Conservation (phyloP, 768 basidiomycete species). For the Russula sp. region DNA sequence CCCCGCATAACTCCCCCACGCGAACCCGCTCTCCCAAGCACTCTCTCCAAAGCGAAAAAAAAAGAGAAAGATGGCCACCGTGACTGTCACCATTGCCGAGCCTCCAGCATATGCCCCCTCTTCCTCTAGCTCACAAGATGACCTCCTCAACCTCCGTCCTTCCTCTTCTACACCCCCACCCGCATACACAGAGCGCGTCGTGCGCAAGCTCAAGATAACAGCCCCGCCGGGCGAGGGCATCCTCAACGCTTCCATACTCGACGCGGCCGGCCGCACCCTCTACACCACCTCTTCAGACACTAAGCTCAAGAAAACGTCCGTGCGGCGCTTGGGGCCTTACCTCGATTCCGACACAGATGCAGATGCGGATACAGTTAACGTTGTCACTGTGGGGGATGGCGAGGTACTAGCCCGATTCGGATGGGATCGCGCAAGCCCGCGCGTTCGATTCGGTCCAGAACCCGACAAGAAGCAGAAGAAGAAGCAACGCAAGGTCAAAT, state of each 20-base stretch:
- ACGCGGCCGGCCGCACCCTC: conserved; percentile 9
- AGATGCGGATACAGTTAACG: neutral
- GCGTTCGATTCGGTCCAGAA: conserved; percentile 10
- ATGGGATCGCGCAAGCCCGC: conserved; percentile 25
- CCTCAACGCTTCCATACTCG: conserved; percentile 22
- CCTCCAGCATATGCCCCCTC: conserved; percentile 22
- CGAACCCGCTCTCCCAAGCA: neutral
- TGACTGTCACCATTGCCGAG: neutral
- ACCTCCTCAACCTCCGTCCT: conserved; percentile 5
- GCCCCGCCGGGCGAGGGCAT: conserved; percentile 20
- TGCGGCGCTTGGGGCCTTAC: conserved; percentile 9
- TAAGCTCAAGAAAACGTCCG: conserved; percentile 25
- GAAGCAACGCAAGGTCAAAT: conserved; percentile 19
- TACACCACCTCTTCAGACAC: conserved; percentile 19
- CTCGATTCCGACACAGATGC: neutral
- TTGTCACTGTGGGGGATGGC: neutral
- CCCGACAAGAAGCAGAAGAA: conserved; percentile 9
- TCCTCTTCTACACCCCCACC: conserved; percentile 20
- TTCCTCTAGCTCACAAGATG: neutral
- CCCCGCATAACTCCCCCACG: neutral
- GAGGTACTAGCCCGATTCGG: conserved; percentile 16
- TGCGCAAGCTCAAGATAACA: conserved; percentile 17
- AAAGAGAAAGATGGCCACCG: neutral
- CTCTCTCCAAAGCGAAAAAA: neutral
- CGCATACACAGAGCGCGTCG: conserved; percentile 15